Evolutionary conservation across 306 rosid genomes (phyloP).

Genomic region (Alnus glutinosa): DNA sequence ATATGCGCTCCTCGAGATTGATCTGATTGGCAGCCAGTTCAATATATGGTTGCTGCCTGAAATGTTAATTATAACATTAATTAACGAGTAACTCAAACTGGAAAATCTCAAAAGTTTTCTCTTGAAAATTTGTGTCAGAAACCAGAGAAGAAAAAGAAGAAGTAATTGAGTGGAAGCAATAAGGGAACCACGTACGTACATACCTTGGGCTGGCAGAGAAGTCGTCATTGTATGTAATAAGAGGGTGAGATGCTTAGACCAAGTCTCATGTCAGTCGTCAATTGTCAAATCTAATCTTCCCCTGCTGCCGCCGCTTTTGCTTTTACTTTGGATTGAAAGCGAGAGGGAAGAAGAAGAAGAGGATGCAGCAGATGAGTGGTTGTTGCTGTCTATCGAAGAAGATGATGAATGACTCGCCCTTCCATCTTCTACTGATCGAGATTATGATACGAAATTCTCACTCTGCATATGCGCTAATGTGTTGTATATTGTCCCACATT

Average conservation of each 20-base stretch:
- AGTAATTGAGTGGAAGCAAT: neutral
- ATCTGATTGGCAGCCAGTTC: conserved; percentile 56
- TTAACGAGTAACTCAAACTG: neutral
- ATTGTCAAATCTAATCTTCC: too few species aligned
- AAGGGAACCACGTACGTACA: too few species aligned
- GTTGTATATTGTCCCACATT: too few species aligned
- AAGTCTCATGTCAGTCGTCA: conserved; percentile 26
- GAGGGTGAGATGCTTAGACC: conserved; percentile 47
- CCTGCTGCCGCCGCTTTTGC: too few species aligned
- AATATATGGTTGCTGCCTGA: conserved; percentile 1
- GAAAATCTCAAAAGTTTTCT: neutral
- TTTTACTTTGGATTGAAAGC: neutral
- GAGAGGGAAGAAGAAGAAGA: conserved; percentile 24
- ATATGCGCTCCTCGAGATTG: conserved; percentile 41
- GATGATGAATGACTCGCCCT: neutral
- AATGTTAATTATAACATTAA: neutral
- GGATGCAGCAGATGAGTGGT: conserved; percentile 18
- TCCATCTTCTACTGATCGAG: too few species aligned
- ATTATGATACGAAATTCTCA: too few species aligned
- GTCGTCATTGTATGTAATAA: conserved; percentile 15
- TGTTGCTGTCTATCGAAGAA: conserved; percentile 38
- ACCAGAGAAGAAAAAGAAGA: too few species aligned
- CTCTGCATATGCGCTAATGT: too few species aligned
- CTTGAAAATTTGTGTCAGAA: too few species aligned
- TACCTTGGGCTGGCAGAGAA: conserved; percentile 38